Base-by-base conservation (phyloP, 768 basidiomycete species). In the Steccherinum ochraceum region DNA sequence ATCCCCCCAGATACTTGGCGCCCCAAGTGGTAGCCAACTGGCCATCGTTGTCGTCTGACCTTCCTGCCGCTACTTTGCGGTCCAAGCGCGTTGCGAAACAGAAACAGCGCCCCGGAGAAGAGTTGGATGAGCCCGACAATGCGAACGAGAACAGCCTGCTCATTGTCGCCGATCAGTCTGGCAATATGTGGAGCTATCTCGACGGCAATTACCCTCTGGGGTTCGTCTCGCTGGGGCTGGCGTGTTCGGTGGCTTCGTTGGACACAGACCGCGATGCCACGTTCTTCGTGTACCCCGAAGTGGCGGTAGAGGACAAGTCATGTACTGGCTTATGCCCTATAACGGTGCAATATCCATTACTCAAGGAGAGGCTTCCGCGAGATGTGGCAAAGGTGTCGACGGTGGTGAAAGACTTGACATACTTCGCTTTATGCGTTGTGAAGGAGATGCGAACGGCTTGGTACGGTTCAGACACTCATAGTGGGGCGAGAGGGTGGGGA, bases 141-240 rank as follows among this genome's bases (percentile, higher is more conserved):
- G 61, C 75, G 24, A 80, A 84, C 58, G 51, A 61, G 18, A 67
- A 68, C 51, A 89, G 86, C 58, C 68, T 92, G 49, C 69, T 92
- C 18, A 70, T 76, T 24, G 74, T 81, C 40, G 64, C 82, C 13
- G 86, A 89, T 59, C 69, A 74, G 48, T 53, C 64, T 18, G 87
- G 89, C 4, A 64, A 64, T 50, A 62, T 89, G 35, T 77, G 83
- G 63, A 77, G 68, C 55, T 91, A 82, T 67, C 70, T 91, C 44
- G 89, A 92, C 60, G 90, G 89, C 13, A 79, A 76, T 54, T 92
- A 84, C 66, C 78, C 80, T 25, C 69, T 92, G 30, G 89, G 89
- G 21, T 63, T 69, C 19, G 64, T 85, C 25, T 61, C 60, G 23
- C 54, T 79, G 21, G 75, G 70, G 53, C 44, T 57, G 50, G 25